Base-by-base conservation (phyloP, 2,329 filamentous ascomycete genomes). In the Nemania sp. region DNA sequence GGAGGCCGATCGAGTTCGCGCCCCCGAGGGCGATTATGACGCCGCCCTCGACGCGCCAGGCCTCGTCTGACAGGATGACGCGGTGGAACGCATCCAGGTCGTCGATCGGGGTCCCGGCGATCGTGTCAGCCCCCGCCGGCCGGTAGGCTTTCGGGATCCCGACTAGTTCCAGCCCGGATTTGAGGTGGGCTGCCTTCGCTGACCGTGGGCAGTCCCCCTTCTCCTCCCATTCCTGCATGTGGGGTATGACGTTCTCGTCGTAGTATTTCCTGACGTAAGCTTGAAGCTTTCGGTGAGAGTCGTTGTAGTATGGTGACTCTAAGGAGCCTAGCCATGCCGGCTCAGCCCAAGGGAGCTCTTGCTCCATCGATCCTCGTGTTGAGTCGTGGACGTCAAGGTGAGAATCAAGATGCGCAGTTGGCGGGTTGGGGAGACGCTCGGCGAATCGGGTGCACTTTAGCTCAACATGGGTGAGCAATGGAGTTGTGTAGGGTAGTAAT, bases 141-240 rank as follows among this genome's bases (percentile, higher is more conserved):
- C 75, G 70, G 67, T 80, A 76, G 18, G 74, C 69, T 4, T 72
- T 61, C 12, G 73, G 78, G 1, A 72, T 57, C 5, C 72, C 70
- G 5, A 65, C 55, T 2, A 74, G 21, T 9, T 67, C 66, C 5
- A 75, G 74, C 1, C 78, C 77, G 1, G 76, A 71, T 18, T 73
- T 69, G 57, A 71, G 71, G 51, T 76, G 75, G 15, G 67, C 67
- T 5, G 64, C 67, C 55, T 75, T 71, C 35, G 75, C 79, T 37
- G 70, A 57, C 15, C 75, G 73, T 18, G 81, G 81, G 20, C 82
- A 81, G 59, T 82, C 73, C 1, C 80, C 79, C 2, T 80, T 81
- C 3, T 77, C 78, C 68, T 89, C 87, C 86, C 86, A 89, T 55
- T 87, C 83, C 18, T 86, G 78, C 21, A 82, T 81, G 68, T 83